Base-by-base conservation (phyloP, 345 rosid genomes). In the Atalantia buxifolia region DNA sequence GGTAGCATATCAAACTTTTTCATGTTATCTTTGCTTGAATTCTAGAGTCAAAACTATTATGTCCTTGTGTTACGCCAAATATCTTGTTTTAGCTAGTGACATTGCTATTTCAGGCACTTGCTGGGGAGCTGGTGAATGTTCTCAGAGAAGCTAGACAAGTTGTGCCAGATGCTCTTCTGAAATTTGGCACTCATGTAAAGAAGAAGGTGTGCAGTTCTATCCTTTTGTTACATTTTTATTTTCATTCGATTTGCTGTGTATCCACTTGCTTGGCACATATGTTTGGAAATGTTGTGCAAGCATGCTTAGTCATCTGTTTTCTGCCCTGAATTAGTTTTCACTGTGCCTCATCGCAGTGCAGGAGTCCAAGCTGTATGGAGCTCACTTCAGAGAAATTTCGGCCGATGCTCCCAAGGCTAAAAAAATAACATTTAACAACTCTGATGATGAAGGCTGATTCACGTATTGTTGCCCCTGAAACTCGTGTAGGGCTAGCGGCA, bases 311-410 rank as follows among this genome's bases (percentile, higher is more conserved):
- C 21, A 5, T 5, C 56, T 50, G 22, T 50, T 19, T 31, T 55
- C n/a, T 19, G 59, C 12, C 4, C 22, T 68, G 33, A 35, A 65
- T 24, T 22, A 25, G 71, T 69, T 40, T 35, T 16, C 57, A 9
- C 27, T 38, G 25, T 16, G 50, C 42, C 50, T 59, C 14, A 18
- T 77, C 7, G 31, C 25, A 48, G 8, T 81, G 83, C 80, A 94
- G 98, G 99, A 96, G 74, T 94, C 98, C 2, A 94, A 96, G 83
- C 85, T 96, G 40, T 94, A 96, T 45, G 99, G 99, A n/a, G 92
- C 97, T 77, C 97, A 94, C 84, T 94, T 88, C 84, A 92, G 86
- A 86, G 99, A 96, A 86, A 90, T 96, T 42, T 71, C 93, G 33
- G 95, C 90, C 18, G 91, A 92, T 89, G 98, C 98, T 78, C 99